These are phyloP conservation scores for Lotmaria passim DNA, from an alignment of 208 protist species.

Conservation along the genomic window DNA sequence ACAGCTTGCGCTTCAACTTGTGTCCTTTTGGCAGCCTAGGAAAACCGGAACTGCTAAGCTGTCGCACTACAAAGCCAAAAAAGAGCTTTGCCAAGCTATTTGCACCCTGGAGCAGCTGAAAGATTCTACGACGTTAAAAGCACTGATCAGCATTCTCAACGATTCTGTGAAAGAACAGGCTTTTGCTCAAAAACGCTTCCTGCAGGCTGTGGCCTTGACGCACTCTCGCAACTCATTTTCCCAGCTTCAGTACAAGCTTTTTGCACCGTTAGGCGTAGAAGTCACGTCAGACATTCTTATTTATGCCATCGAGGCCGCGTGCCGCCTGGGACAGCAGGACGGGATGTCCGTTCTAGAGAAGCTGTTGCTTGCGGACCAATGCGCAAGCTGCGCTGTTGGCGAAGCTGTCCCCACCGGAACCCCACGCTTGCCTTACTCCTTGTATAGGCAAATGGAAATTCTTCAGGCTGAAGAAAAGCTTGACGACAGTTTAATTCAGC, in stretches of 20 bases:
- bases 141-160: constrained; percentile 22
- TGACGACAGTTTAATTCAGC: not conserved
- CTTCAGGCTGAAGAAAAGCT: not conserved
- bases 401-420: not conserved
- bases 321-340: constrained; percentile 13
- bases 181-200: not conserved
- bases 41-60: not conserved
- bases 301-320: constrained; percentile 19
- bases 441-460: constrained; percentile 22
- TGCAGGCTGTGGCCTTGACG: constrained; percentile 10
- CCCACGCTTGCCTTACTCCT: constrained; percentile 24
- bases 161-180: constrained; percentile 25
- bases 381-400: not conserved
- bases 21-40: constrained; percentile 19
- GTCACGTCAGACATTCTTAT: constrained; percentile 10
- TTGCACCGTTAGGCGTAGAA: constrained; percentile 16
- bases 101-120: constrained; percentile 17
- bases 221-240: not conserved
- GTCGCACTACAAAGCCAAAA: constrained; percentile 3
- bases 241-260: constrained; percentile 22
- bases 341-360: constrained; percentile 38
- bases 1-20: constrained; percentile 28
- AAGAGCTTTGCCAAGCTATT: constrained; percentile 22
- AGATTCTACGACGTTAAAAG: constrained; percentile 30
- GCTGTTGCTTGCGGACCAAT: constrained; percentile 30